phyloP scores from a whole-genome alignment of 2,329 filamentous ascomycete species.

The Helminthosporium solani region DNA sequence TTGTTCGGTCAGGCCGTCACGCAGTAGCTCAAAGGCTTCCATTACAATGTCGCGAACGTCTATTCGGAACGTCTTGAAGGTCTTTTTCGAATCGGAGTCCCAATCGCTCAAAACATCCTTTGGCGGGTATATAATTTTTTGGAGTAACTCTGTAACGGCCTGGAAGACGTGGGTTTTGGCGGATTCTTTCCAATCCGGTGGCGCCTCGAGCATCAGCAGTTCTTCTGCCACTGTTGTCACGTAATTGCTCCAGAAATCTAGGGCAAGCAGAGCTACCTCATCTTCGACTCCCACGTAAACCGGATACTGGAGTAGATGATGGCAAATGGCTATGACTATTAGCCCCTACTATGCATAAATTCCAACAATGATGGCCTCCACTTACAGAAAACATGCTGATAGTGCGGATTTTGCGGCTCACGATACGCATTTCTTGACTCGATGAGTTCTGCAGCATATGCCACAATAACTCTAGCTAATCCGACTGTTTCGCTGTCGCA shows the following conservation, averaged over 20 bases:
- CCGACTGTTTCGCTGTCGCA: conserved; percentile 38
- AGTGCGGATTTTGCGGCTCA: conserved; percentile 45
- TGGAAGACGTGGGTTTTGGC: conserved; percentile 63
- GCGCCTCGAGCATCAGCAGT: conserved; percentile 31
- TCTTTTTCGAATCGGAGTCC: conserved; percentile 68
- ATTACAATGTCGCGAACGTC: conserved; percentile 79
- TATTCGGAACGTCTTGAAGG: conserved; percentile 71
- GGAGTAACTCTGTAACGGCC: conserved; percentile 66
- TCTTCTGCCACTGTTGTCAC: conserved; percentile 67
- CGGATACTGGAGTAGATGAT: conserved; percentile 63
- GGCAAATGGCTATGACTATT: conserved; percentile 50
- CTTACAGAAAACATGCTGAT: conserved; percentile 41
- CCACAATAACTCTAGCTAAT: conserved; percentile 39
- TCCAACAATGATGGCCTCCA: too few species aligned
- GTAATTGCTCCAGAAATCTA: conserved; percentile 81
- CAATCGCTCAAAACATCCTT: conserved; percentile 60
- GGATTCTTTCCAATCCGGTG: conserved; percentile 57
- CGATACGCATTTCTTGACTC: conserved; percentile 46
- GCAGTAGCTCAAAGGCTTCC: conserved; percentile 63
- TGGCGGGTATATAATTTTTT: conserved; percentile 68
- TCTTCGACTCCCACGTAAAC: conserved; percentile 72
- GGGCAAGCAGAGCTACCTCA: conserved; percentile 68
- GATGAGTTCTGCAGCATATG: conserved; percentile 37
- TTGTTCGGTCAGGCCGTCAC: conserved; percentile 48
- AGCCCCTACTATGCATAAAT: too few species aligned